Base-by-base conservation (phyloP, 768 basidiomycete species). In the Galerina marginata region DNA sequence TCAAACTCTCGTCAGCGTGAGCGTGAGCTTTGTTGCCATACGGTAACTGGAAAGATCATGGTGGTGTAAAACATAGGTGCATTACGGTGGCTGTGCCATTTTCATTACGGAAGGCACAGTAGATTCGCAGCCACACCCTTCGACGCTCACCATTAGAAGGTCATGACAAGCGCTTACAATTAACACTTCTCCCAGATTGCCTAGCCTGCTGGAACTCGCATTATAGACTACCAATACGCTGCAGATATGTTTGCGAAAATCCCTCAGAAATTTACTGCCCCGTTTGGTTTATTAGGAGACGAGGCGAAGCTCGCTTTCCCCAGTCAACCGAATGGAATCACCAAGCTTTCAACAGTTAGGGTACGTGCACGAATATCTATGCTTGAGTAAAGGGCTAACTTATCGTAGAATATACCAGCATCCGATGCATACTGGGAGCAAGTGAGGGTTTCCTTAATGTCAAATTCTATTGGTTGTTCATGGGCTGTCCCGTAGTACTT, bases 391-490 rank as follows among this genome's bases (percentile, higher is more conserved):
- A 62, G 37, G 36, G 44, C 55, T 44, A 56, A 46, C 14, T 45
- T 46, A 63, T 55, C 45, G 37, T 60, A 95, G 92, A 86, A 91
- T 66, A 95, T 96, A 51, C 72, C 86, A 2, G 80, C 86, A 59
- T 83, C 77, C 2, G 95, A 97, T 69, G 77, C 72, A n/a, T 95
- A 96, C 69, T 96, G 95, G 95, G 84, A 94, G 59, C 95, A 96
- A 79, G 93, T 92, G 64, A 68, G 85, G 68, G 29, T 25, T 36
- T 56, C 57, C 29, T 33, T 33, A 33, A 33, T 36, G 49, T 37
- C 20, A 20, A 10, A 14, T 20, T 45, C 37, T 6, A 26, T 12
- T n/a, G 15, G 12, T 20, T 36, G 29, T 40, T 29, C 11, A 39
- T 46, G 56, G 33, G 45, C 58, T 25, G 46, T 33, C 40, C 25